A percentile compares a stretch with the other conserved stretches of the same genome.
Evolutionary conservation across 1,139 yeast species (phyloP).

Genomic region (Taphrina confusa): DNA sequence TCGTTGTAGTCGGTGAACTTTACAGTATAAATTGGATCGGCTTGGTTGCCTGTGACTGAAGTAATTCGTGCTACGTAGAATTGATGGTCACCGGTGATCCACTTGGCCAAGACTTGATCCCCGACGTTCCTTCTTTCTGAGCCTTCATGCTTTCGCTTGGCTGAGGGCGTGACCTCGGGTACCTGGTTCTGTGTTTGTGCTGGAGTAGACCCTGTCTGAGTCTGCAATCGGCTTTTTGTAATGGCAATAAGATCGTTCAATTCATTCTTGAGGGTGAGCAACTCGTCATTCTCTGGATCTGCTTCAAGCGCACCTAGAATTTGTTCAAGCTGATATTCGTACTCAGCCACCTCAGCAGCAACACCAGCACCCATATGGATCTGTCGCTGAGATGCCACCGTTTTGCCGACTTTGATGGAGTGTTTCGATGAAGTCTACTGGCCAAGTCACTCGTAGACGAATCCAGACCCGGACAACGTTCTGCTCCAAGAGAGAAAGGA

Average conservation of each 20-base stretch:
- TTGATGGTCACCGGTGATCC: conserved; percentile 44
- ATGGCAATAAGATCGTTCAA: conserved; percentile 45
- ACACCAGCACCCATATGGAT: conserved; percentile 2
- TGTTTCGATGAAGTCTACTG: too few relatives aligned
- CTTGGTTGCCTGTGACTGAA: conserved; percentile 44
- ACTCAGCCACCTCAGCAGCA: conserved; percentile 45
- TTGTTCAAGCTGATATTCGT: conserved; percentile 45
- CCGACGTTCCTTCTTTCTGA: conserved; percentile 41
- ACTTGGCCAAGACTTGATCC: conserved; percentile 42
- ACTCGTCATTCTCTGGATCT: conserved; percentile 45
- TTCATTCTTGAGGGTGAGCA: conserved; percentile 45
- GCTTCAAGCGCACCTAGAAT: conserved; percentile 44
- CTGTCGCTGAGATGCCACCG: too few relatives aligned
- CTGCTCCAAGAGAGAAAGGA: too few relatives aligned
- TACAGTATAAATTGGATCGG: conserved; percentile 44
- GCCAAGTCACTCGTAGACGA: too few relatives aligned
- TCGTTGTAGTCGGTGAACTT: conserved; percentile 41
- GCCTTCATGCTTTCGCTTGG: neutral
- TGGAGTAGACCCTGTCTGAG: neutral
- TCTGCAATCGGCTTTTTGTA: conserved; percentile 36
- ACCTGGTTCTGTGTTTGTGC: neutral
- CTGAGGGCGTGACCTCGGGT: neutral
- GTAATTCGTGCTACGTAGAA: conserved; percentile 44
- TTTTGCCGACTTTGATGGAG: too few relatives aligned
- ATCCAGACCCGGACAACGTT: too few relatives aligned